Conservation (phyloP, 2,329 filamentous ascomycete species). For the Tolypocladium pustulatum region DNA sequence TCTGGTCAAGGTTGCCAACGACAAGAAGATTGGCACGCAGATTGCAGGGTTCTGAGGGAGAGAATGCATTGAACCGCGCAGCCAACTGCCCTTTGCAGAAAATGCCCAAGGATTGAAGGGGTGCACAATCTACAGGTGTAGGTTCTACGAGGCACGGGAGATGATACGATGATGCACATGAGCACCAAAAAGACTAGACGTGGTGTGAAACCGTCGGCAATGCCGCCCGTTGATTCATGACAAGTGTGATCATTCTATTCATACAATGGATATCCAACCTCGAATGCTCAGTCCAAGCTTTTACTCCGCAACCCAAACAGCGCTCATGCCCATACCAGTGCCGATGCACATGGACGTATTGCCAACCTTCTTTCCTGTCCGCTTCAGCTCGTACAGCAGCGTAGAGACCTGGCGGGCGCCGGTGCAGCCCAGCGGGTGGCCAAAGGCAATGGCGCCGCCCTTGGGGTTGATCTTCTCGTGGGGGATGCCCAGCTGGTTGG, state of each 20-base stretch:
- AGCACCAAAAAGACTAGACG: no score
- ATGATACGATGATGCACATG: no score
- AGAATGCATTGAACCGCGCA: background rate
- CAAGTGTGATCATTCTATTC: slow-evolving; percentile 10
- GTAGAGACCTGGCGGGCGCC: slow-evolving; percentile 91
- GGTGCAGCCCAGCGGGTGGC: slow-evolving; percentile 89
- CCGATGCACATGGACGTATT: slow-evolving; percentile 95
- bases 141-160: no score
- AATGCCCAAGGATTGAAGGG: background rate
- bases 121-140: background rate
- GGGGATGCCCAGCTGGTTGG: slow-evolving; percentile 76
- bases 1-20: slow-evolving; percentile 42
- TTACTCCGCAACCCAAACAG: slow-evolving; percentile 91
- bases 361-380: slow-evolving; percentile 75
- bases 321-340: slow-evolving; percentile 96
- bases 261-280: slow-evolving; percentile 10
- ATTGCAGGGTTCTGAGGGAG: slow-evolving; percentile 23
- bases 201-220: background rate
- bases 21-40: slow-evolving; percentile 42
- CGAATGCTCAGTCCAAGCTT: background rate
- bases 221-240: background rate
- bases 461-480: slow-evolving; percentile 91
- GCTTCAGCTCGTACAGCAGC: slow-evolving; percentile 77
- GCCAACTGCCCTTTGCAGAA: background rate
- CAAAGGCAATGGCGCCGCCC: slow-evolving; percentile 91